A percentile compares a stretch with the other conserved stretches of the same genome.
Conservation (phyloP, 2,329 filamentous ascomycete species). For the Hypoxylon sp. region DNA sequence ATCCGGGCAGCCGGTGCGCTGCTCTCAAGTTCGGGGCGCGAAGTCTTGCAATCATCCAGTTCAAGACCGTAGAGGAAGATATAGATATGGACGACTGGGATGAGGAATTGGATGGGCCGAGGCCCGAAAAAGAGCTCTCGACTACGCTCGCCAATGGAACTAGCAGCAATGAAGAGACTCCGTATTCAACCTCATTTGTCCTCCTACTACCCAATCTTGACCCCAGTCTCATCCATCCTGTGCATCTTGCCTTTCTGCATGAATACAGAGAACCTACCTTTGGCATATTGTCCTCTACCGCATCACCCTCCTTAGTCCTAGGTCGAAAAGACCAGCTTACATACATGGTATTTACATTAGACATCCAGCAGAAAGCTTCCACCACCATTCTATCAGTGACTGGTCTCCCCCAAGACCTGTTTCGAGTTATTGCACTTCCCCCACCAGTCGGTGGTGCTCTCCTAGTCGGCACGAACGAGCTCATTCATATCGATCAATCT, state of each 20-base stretch:
- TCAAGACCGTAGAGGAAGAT: slow-evolving; percentile 85
- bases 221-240: slow-evolving; percentile 83
- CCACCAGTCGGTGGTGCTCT: slow-evolving; percentile 88
- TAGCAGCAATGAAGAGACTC: slow-evolving; percentile 67
- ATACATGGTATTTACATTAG: slow-evolving; percentile 95
- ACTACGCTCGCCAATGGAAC: slow-evolving; percentile 54
- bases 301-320: slow-evolving; percentile 77
- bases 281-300: slow-evolving; percentile 85
- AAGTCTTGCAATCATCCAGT: slow-evolving; percentile 92
- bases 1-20: slow-evolving; percentile 91
- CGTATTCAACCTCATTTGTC: slow-evolving; percentile 92
- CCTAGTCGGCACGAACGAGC: slow-evolving; percentile 85
- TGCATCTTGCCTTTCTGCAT: slow-evolving; percentile 91
- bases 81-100: slow-evolving; percentile 93
- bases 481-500: slow-evolving; percentile 95
- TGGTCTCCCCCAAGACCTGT: slow-evolving; percentile 86
- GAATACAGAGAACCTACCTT: slow-evolving; percentile 98
- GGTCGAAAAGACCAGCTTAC: slow-evolving; percentile 85
- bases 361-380: slow-evolving; percentile 90
- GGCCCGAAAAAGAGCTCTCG: slow-evolving; percentile 59
- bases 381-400: slow-evolving; percentile 90
- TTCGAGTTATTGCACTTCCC: slow-evolving; percentile 81
- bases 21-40: slow-evolving; percentile 90
- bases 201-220: slow-evolving; percentile 89
- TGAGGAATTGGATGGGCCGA: slow-evolving; percentile 77